A percentile compares a stretch with the other conserved stretches of the same genome.
Conservation (phyloP, 257 asterid species). For the Handroanthus guayacan region DNA sequence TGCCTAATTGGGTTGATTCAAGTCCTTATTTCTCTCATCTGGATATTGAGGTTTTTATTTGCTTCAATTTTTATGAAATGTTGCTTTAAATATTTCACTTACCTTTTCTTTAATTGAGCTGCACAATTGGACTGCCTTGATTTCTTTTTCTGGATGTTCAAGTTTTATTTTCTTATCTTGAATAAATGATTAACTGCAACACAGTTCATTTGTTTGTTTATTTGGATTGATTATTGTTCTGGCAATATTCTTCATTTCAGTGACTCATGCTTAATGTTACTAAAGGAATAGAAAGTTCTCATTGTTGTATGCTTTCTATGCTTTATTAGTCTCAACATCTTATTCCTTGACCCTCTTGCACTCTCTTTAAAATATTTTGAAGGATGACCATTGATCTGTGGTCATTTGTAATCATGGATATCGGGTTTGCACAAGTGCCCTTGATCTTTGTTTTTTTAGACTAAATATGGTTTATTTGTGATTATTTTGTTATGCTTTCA, state of each 20-base stretch:
- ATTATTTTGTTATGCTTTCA: background rate
- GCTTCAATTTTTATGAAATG: constrained; percentile 14
- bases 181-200: constrained; percentile 16
- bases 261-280: constrained; percentile 5
- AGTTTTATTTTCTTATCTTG: constrained; percentile 9
- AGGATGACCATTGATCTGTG: background rate
- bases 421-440: background rate
- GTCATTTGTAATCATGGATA: background rate
- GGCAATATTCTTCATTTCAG: constrained; percentile 10
- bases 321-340: constrained; percentile 9
- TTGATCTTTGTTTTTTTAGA: background rate
- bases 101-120: background rate
- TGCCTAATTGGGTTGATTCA: constrained; percentile 28
- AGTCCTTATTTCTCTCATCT: constrained; percentile 18
- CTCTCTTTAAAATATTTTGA: background rate
- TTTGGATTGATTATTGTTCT: constrained; percentile 25
- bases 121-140: background rate
- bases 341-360: constrained; percentile 12
- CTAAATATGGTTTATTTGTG: background rate
- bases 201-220: constrained; percentile 23
- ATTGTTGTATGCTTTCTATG: background rate
- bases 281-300: constrained; percentile 12
- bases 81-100: background rate
- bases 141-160: constrained; percentile 24
- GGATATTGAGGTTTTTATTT: constrained; percentile 16